Evolutionary conservation across 768 basidiomycete genomes (phyloP).

Genomic region (Agaricus blazei): DNA sequence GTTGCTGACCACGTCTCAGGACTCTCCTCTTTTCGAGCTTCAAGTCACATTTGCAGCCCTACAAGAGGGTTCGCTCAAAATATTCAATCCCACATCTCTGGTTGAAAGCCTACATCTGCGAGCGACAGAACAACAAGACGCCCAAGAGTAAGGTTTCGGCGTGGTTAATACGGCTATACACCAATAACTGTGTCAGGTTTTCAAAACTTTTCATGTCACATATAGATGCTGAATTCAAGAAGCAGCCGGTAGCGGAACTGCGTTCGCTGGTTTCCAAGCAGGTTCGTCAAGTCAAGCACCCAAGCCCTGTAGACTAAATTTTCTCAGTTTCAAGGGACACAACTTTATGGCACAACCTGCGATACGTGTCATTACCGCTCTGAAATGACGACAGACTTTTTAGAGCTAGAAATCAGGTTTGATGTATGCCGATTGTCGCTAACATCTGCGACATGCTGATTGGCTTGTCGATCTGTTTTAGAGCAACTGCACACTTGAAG

Average conservation of each 20-base stretch:
- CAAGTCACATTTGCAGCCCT: constrained; percentile 83
- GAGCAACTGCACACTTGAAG: constrained; percentile 71
- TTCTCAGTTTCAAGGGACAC: constrained; percentile 79
- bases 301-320: neutral
- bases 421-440: constrained; percentile 39
- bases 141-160: constrained; percentile 70
- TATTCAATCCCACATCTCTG: constrained; percentile 81
- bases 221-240: constrained; percentile 82
- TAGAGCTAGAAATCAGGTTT: constrained; percentile 86
- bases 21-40: constrained; percentile 74
- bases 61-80: constrained; percentile 61
- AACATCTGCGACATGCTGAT: neutral
- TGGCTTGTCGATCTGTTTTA: constrained; percentile 21
- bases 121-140: constrained; percentile 90
- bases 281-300: constrained; percentile 28
- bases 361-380: constrained; percentile 62
- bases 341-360: constrained; percentile 80
- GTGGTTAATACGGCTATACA: constrained; percentile 6
- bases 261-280: constrained; percentile 70
- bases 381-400: constrained; percentile 66
- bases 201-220: constrained; percentile 93
- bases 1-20: constrained; percentile 31
- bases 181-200: constrained; percentile 46
- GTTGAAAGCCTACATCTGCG: constrained; percentile 81
- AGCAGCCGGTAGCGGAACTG: constrained; percentile 60